Base-by-base conservation (phyloP, 305 asterid genomes). In the Andrographis paniculata region DNA sequence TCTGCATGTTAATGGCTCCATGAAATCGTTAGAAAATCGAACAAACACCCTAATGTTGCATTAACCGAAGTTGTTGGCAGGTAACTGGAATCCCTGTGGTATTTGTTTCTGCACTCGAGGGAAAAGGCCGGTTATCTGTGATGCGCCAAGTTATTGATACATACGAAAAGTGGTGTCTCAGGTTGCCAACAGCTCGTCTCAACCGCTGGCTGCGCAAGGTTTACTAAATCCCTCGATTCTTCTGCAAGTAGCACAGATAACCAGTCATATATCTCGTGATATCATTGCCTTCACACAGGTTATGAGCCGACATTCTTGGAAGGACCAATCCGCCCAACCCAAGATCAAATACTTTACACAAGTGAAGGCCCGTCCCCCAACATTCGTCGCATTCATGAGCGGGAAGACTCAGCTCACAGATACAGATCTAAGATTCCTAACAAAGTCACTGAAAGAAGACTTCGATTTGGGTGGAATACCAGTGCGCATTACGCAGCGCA, bases 241-340 rank as follows among this genome's bases (percentile, higher is more conserved):
- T 6, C 13, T 37, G 33, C 49, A 9, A 2, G 4, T 5, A 2
- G 17, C 33, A 20, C 22, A 13, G 7, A 11, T 30, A 44, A 3
- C 16, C 14, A 15, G 4, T 12, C 17, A 0, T 14, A 45, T 24
- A 23, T 22, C 17, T 49, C 30, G 41, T 39, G 9, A 27, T 50
- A 36, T 18, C 24, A 11, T 20, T 42, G 47, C 22, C 4, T 15
- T 45, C 53, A 45, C 52, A 59, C 56, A 87, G 97, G 92, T 91
- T 38, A 86, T 91, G 96, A 80, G 96, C 76, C 65, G 95, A 54
- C 99, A 86, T 67, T 91, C 96, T 12, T 91, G 96, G 96, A 86
- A 86, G 72, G 93, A 83, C 48, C 77, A 65, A 59, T 73, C 99
- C 0, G 76, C 96, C 40, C 96, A 91, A 58, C 95, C 99, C 11